Percentiles rank a stretch among this genome's conserved stretches.
Conservation (phyloP, 148 eudicot genomes). For the Simmondsia chinensis region DNA sequence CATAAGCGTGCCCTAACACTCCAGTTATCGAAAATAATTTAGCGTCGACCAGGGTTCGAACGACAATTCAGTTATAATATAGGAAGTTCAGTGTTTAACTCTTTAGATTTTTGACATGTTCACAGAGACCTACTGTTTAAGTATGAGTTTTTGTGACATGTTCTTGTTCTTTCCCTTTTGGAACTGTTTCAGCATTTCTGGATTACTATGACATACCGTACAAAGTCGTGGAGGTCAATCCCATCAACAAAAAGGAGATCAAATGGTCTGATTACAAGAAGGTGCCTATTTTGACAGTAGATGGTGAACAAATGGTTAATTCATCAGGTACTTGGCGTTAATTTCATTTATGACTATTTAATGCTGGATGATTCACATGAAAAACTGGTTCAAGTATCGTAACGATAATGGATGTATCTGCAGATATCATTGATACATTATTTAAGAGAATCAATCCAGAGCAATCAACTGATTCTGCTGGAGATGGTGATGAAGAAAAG, state of each 20-base stretch:
- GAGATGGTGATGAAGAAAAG: constrained; percentile 52
- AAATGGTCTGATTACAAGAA: constrained; percentile 97
- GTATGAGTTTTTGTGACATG: too few relatives aligned
- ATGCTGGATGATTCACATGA: background rate
- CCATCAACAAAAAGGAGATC: constrained; percentile 91
- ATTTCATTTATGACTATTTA: background rate
- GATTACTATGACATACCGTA: constrained; percentile 83
- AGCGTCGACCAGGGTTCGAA: too few relatives aligned
- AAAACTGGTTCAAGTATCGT: background rate
- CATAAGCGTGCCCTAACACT: too few relatives aligned
- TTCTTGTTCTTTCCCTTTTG: background rate
- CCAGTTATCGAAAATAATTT: too few relatives aligned
- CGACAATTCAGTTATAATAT: too few relatives aligned
- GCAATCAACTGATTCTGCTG: constrained; percentile 12
- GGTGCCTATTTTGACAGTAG: constrained; percentile 85
- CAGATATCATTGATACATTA: constrained; percentile 66
- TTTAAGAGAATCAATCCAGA: constrained; percentile 39
- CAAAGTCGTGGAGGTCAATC: constrained; percentile 97
- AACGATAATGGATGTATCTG: constrained; percentile 10
- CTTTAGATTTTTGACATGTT: too few relatives aligned
- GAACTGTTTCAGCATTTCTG: constrained; percentile 66
- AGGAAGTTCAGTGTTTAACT: too few relatives aligned
- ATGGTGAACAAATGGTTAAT: constrained; percentile 80
- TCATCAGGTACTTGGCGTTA: constrained; percentile 63
- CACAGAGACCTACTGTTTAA: too few relatives aligned